These are phyloP conservation scores for Phytophthora boehmeriae DNA, from an alignment of 352 stramenopile genomes.

Conservation along the genomic window DNA sequence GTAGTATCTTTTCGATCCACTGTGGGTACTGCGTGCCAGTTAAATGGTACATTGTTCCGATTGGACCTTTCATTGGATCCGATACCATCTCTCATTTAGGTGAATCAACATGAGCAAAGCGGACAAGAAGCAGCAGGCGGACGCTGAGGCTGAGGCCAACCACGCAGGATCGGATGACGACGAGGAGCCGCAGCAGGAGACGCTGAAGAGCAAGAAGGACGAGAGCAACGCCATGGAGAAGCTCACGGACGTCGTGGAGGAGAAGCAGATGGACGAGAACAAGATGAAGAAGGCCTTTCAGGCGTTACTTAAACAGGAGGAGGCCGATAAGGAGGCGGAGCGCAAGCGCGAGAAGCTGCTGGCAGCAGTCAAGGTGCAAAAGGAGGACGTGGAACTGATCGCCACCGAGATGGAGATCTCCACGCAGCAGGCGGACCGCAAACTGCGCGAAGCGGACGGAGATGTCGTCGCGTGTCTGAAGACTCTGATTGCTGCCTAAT, in stretches of 20 bases:
- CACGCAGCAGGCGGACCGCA: conserved; percentile 76
- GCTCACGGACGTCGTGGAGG: conserved; percentile 84
- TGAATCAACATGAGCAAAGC: not conserved
- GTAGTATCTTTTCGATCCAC: too few relatives aligned
- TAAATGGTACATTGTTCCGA: too few relatives aligned
- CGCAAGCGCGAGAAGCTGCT: conserved; percentile 80
- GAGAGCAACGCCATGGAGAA: conserved; percentile 85
- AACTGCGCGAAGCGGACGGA: conserved; percentile 79
- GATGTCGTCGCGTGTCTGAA: conserved; percentile 76
- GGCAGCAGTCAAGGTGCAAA: conserved; percentile 80
- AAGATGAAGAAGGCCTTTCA: conserved; percentile 88
- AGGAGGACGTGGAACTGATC: conserved; percentile 83
- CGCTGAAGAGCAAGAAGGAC: conserved; percentile 82
- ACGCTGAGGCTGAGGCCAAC: conserved; percentile 15
- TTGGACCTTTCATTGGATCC: conserved; percentile 33
- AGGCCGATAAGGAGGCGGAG: conserved; percentile 83
- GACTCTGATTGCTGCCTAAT: conserved; percentile 49
- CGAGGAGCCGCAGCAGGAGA: conserved; percentile 59
- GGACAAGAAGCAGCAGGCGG: conserved; percentile 40
- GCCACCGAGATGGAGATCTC: conserved; percentile 82
- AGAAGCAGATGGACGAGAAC: conserved; percentile 90
- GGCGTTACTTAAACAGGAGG: conserved; percentile 77
- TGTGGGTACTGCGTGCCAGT: too few relatives aligned
- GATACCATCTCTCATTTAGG: not conserved
- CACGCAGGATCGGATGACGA: conserved; percentile 64